A percentile compares a stretch with the other conserved stretches of the same genome.
Conservation (phyloP, 331 rosid species). For the Dryas integrifolia region DNA sequence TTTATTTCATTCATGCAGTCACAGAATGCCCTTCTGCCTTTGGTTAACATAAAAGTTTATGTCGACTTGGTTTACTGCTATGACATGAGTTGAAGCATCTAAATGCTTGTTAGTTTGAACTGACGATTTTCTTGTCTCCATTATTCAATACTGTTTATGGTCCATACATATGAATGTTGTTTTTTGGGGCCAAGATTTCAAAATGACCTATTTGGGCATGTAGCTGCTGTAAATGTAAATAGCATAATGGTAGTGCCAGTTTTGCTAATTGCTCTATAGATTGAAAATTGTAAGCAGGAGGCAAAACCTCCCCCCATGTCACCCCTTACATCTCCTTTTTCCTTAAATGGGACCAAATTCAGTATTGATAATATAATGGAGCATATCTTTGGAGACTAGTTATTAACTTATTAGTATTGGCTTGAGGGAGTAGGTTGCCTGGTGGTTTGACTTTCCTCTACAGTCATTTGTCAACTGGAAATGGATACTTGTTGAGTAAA, state of each 20-base stretch:
- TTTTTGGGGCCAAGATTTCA: neutral
- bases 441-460: neutral
- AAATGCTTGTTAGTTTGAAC: neutral
- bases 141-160: neutral
- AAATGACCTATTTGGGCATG: neutral
- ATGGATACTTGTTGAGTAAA: conserved; percentile 6
- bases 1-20: conserved; percentile 14
- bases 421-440: neutral
- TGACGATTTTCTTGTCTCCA: neutral
- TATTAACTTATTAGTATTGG: neutral
- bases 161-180: neutral
- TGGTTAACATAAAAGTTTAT: neutral
- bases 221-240: too few species aligned
- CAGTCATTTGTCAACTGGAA: neutral
- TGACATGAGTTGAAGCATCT: too few species aligned
- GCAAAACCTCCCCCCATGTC: too few species aligned
- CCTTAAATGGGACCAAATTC: too few species aligned
- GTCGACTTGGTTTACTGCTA: too few species aligned
- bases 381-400: neutral
- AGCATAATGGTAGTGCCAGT: neutral
- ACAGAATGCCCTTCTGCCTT: neutral
- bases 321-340: too few species aligned
- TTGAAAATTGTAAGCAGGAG: too few species aligned
- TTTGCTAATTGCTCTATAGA: neutral
- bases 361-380: neutral